These are phyloP conservation scores for Przewalskia tangutica DNA, from an alignment of 257 asterid species.

Conservation along the genomic window DNA sequence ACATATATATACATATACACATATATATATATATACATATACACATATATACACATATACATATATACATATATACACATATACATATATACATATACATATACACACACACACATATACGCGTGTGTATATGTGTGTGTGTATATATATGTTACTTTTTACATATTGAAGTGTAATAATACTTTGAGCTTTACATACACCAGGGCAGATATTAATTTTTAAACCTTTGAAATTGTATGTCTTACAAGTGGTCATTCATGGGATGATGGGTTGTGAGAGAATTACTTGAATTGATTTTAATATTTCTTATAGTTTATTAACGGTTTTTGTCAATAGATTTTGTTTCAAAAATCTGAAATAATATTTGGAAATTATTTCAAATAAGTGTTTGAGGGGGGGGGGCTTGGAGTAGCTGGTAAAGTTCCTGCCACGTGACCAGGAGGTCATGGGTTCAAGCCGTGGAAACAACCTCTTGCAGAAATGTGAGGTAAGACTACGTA, in stretches of 20 bases:
- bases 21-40: too few species aligned
- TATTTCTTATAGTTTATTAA: background rate
- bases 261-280: background rate
- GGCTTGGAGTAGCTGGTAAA: too few species aligned
- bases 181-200: background rate
- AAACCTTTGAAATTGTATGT: background rate
- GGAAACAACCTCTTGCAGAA: too few species aligned
- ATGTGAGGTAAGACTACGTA: too few species aligned
- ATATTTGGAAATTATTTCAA: background rate
- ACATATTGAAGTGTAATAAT: background rate
- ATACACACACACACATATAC: too few species aligned
- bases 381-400: background rate
- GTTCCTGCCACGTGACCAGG: too few species aligned
- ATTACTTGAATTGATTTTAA: background rate
- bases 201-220: background rate
- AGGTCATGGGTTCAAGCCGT: too few species aligned
- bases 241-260: background rate
- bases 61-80: too few species aligned
- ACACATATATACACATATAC: background rate
- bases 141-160: background rate
- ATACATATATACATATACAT: too few species aligned
- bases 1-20: too few species aligned
- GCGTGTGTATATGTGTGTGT: too few species aligned
- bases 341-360: background rate
- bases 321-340: background rate